phyloP scores from a whole-genome alignment of 805 yeast genomes.

The Monosporozyma unispora region DNA sequence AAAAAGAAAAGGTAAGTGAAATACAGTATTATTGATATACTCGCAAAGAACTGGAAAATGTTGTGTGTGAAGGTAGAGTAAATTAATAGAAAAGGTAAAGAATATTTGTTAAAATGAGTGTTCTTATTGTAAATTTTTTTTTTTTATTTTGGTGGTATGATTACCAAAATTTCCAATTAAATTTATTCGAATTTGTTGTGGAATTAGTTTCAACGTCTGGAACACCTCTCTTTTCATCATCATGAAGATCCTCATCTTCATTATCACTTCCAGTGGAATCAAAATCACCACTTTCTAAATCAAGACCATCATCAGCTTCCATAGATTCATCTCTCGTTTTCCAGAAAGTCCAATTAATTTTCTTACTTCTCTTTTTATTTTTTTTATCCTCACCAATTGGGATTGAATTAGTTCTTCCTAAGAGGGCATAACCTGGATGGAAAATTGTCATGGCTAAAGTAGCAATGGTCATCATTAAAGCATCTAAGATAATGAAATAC shows the following conservation, averaged over 20 bases:
- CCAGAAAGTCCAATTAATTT: background rate
- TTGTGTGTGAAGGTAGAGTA: too few relatives aligned
- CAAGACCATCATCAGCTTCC: background rate
- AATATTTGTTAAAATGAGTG: background rate
- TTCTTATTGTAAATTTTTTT: too few relatives aligned
- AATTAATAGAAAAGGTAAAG: too few relatives aligned
- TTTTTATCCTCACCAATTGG: constrained; percentile 16
- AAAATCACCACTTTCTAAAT: constrained; percentile 2
- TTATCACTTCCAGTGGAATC: background rate
- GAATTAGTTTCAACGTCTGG: background rate
- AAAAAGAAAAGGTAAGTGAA: too few relatives aligned
- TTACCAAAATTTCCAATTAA: background rate
- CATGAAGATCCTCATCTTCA: background rate
- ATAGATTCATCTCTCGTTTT: background rate
- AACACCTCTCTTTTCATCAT: background rate
- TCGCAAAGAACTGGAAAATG: too few relatives aligned
- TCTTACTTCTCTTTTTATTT: background rate
- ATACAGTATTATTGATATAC: too few relatives aligned
- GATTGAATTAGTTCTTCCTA: constrained; percentile 23
- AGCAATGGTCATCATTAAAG: constrained; percentile 50
- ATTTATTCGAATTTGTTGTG: background rate
- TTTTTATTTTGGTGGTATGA: too few relatives aligned
- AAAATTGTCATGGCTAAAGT: constrained; percentile 38
- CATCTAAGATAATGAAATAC: constrained; percentile 53
- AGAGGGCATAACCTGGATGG: constrained; percentile 56